phyloP scores from a whole-genome alignment of 2,329 filamentous ascomycete genomes.

The Dactylellina cionopaga region DNA sequence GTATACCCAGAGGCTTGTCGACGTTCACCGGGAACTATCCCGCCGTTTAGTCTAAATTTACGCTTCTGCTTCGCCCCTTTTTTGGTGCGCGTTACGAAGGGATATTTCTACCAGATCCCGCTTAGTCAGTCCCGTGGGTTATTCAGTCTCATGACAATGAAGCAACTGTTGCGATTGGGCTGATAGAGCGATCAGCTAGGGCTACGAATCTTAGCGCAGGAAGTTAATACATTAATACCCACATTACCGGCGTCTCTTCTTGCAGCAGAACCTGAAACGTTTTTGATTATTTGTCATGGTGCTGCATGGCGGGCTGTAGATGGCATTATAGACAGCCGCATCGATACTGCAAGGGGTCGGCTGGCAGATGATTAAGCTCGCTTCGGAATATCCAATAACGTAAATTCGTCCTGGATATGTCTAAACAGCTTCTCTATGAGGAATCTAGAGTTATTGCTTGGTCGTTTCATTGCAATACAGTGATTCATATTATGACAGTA shows the following conservation, averaged over 20 bases:
- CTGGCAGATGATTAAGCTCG: constrained; percentile 9
- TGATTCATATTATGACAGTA: constrained; percentile 6
- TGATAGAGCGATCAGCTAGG: background rate
- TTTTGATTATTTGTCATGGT: constrained; percentile 28
- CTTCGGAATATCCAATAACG: background rate
- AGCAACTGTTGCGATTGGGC: background rate
- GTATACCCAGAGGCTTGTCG: constrained; percentile 13
- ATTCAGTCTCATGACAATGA: background rate
- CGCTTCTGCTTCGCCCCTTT: constrained; percentile 47
- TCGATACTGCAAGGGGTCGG: constrained; percentile 19
- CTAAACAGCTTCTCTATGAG: background rate
- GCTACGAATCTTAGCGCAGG: background rate
- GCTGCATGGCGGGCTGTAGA: constrained; percentile 10
- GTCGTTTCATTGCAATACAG: background rate
- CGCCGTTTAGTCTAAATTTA: constrained; percentile 46
- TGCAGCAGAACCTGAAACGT: constrained; percentile 4
- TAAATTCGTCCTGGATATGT: background rate
- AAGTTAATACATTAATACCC: constrained; percentile 10
- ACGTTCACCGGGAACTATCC: constrained; percentile 1
- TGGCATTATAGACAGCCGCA: constrained; percentile 10
- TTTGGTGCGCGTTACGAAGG: constrained; percentile 21
- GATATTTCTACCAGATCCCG: constrained; percentile 36
- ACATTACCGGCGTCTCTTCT: constrained; percentile 15
- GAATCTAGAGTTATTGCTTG: background rate
- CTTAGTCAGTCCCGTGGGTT: constrained; percentile 33